A percentile compares a stretch with the other conserved stretches of the same genome.
Evolutionary conservation across 129 eudicot genomes (phyloP).

Genomic region (Cynara cardunculus): DNA sequence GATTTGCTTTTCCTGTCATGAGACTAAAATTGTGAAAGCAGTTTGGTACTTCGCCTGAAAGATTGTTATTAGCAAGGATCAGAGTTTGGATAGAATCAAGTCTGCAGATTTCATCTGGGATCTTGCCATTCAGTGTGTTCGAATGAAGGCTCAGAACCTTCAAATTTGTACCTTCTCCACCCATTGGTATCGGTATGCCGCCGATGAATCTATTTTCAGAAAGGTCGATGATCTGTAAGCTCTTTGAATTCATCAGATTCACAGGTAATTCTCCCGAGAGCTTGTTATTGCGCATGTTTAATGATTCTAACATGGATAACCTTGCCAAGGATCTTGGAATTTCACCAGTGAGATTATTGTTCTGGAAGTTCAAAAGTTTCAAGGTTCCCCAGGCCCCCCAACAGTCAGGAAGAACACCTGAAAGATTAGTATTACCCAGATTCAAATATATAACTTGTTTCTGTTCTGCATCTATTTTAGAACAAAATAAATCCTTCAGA

Average conservation of each 20-base stretch:
- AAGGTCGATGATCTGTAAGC: conserved; percentile 29
- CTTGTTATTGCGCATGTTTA: conserved; percentile 25
- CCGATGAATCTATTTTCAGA: conserved; percentile 29
- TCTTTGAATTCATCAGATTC: conserved; percentile 17
- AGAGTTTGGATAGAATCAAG: conserved; percentile 34
- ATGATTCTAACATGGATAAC: conserved; percentile 10
- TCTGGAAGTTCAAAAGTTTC: conserved; percentile 11
- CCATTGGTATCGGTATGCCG: conserved; percentile 16
- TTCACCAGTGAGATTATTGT: conserved; percentile 25
- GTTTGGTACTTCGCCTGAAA: conserved; percentile 34
- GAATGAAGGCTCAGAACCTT: conserved; percentile 29
- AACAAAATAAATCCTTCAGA: too few species aligned
- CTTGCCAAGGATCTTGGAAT: conserved; percentile 22
- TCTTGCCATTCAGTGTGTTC: conserved; percentile 21
- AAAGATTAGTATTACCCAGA: conserved; percentile 27
- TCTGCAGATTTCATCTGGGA: conserved; percentile 35
- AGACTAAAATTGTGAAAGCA: conserved; percentile 34
- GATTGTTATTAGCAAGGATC: conserved; percentile 35
- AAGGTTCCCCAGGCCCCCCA: conserved; percentile 25
- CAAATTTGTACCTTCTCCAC: conserved; percentile 6
- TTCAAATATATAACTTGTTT: conserved; percentile 23
- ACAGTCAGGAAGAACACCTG: conserved; percentile 41
- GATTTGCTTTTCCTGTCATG: conserved; percentile 10
- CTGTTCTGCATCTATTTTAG: not conserved
- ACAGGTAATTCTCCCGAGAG: conserved; percentile 26